phyloP scores from a whole-genome alignment of 345 rosid genomes.

The Boechera divaricarpa region DNA sequence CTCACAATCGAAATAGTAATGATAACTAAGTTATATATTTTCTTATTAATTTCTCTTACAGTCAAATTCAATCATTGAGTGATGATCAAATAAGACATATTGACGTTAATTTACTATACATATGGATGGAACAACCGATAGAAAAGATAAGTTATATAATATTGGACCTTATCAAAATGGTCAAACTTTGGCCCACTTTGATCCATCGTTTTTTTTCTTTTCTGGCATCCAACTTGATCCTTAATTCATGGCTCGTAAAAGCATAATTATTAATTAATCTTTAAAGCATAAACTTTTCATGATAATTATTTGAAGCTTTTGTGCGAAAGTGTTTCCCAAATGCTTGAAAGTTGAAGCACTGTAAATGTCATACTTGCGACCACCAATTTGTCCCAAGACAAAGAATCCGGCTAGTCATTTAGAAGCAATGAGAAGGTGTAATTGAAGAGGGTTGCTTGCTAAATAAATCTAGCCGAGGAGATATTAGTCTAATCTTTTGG shows the following conservation, averaged over 20 bases:
- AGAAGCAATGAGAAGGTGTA: too few relatives aligned
- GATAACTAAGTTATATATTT: neutral
- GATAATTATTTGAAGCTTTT: neutral
- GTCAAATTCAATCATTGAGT: neutral
- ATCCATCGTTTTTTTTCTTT: neutral
- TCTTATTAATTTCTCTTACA: neutral
- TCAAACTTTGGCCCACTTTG: conserved; percentile 30
- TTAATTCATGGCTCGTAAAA: conserved; percentile 7
- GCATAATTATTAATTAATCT: conserved; percentile 3
- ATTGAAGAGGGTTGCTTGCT: too few relatives aligned
- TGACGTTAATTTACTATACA: neutral
- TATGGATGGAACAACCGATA: neutral
- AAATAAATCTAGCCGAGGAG: too few relatives aligned
- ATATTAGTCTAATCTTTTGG: too few relatives aligned
- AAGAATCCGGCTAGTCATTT: too few relatives aligned
- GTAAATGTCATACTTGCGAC: too few relatives aligned
- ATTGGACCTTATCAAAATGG: conserved; percentile 17
- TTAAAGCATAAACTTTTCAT: neutral
- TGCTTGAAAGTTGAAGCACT: neutral
- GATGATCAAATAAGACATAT: neutral
- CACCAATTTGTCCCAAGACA: too few relatives aligned
- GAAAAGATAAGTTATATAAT: conserved; percentile 20
- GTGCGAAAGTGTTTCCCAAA: neutral
- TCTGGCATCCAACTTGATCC: conserved; percentile 28
- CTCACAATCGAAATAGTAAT: neutral